Evolutionary conservation across 1,139 yeast species (phyloP).

Genomic region (Arxiozyma slooffiae): DNA sequence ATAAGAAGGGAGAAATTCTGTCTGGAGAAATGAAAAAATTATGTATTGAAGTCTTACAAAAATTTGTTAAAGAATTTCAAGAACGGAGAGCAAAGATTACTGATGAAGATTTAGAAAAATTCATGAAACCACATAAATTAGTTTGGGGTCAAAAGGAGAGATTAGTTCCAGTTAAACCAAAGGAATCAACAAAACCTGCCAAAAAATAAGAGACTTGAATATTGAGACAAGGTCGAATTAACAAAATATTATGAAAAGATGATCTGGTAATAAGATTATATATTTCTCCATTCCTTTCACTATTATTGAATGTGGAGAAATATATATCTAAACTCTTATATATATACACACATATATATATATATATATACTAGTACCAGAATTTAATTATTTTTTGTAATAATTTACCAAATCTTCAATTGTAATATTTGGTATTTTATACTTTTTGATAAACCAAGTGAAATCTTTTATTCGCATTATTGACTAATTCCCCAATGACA

Average conservation of each 20-base stretch:
- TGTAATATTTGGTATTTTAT: slow-evolving; percentile 62
- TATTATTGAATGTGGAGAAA: too few relatives aligned
- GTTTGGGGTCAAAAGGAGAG: slow-evolving; percentile 65
- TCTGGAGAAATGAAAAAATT: slow-evolving; percentile 91
- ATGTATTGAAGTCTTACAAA: slow-evolving; percentile 72
- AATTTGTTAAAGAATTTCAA: slow-evolving; percentile 74
- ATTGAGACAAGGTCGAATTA: background rate
- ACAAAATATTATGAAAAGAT: background rate
- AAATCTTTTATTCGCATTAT: slow-evolving; percentile 95
- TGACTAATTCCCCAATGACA: slow-evolving; percentile 84
- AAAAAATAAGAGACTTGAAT: slow-evolving; percentile 2
- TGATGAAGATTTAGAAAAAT: slow-evolving; percentile 55
- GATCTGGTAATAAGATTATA: too few relatives aligned
- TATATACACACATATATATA: background rate
- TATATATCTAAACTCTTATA: too few relatives aligned
- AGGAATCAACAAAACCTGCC: slow-evolving; percentile 28
- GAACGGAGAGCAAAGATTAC: slow-evolving; percentile 59
- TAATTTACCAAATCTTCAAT: slow-evolving; percentile 67
- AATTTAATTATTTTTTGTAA: slow-evolving; percentile 25
- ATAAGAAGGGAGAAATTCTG: slow-evolving; percentile 70
- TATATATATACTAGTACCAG: background rate
- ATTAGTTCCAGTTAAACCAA: slow-evolving; percentile 55
- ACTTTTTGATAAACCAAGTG: slow-evolving; percentile 52
- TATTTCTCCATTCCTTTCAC: too few relatives aligned
- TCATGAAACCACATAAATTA: slow-evolving; percentile 80